phyloP scores from a whole-genome alignment of 768 basidiomycete genomes.

The Mycena amicta region DNA sequence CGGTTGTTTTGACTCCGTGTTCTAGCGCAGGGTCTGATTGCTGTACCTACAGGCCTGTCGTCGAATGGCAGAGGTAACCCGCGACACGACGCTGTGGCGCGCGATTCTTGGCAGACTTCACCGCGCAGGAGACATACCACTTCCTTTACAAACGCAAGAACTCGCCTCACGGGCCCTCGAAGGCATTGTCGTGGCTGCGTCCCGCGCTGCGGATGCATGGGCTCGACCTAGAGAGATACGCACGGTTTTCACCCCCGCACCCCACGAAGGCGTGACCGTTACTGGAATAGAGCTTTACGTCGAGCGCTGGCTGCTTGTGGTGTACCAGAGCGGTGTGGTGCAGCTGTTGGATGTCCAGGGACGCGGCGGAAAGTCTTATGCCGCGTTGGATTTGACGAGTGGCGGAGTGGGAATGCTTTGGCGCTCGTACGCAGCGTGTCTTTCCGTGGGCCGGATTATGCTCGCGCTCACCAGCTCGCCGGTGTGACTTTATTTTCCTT shows the following conservation, averaged over 20 bases:
- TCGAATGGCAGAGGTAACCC: not conserved
- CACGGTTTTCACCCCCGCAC: not conserved
- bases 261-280: not conserved
- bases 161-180: constrained; percentile 6
- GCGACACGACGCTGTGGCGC: not conserved
- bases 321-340: constrained; percentile 44
- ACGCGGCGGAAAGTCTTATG: constrained; percentile 6
- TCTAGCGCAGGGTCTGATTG: not conserved
- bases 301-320: constrained; percentile 51
- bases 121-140: constrained; percentile 7
- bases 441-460: not conserved
- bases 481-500: not conserved
- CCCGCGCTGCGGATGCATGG: constrained; percentile 10
- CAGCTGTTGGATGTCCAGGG: constrained; percentile 44
- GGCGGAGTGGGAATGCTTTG: constrained; percentile 11
- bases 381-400: constrained; percentile 9
- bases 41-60: not conserved
- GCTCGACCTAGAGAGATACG: constrained; percentile 1
- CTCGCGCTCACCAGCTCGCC: constrained; percentile 10
- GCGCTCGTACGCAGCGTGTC: constrained; percentile 6
- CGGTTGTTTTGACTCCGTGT: not conserved
- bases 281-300: constrained; percentile 40
- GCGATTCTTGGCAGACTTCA: constrained; percentile 6
- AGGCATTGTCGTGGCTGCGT: constrained; percentile 12
- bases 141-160: constrained; percentile 3